phyloP scores from a whole-genome alignment of 2,329 filamentous ascomycete species.

The Corniculantispora saksenae region DNA sequence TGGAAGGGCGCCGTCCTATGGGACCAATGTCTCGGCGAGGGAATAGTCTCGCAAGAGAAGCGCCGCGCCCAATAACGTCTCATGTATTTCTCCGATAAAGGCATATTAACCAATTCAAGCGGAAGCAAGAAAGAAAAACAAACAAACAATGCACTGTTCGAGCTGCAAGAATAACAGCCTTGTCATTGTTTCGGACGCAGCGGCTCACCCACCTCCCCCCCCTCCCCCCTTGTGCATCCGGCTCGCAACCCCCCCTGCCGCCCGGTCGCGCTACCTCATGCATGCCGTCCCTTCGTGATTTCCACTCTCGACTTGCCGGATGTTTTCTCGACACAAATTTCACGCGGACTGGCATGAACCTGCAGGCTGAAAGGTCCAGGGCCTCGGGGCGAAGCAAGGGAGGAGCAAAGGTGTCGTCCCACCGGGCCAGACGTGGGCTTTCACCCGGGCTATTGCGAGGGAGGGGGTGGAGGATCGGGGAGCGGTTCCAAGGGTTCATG shows the following conservation, averaged over 20 bases:
- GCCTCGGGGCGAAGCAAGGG: not conserved
- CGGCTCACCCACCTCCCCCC: no score
- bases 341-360: not conserved
- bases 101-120: not conserved
- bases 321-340: not conserved
- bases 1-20: not conserved
- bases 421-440: not conserved
- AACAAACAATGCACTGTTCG: not conserved
- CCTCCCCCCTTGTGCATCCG: no score
- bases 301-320: not conserved
- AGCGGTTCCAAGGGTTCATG: slow-evolving; percentile 1
- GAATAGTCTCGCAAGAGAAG: not conserved
- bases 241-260: not conserved
- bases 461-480: not conserved
- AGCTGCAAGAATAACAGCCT: not conserved
- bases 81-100: not conserved
- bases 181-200: not conserved
- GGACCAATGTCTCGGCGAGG: not conserved
- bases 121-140: not conserved
- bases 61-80: not conserved
- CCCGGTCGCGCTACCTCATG: not conserved
- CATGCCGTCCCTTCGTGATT: not conserved
- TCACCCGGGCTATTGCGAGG: not conserved
- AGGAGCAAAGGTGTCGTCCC: not conserved
- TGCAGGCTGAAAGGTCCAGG: not conserved